phyloP scores from a whole-genome alignment of 805 yeast genomes.

The Teunomyces tritomae region DNA sequence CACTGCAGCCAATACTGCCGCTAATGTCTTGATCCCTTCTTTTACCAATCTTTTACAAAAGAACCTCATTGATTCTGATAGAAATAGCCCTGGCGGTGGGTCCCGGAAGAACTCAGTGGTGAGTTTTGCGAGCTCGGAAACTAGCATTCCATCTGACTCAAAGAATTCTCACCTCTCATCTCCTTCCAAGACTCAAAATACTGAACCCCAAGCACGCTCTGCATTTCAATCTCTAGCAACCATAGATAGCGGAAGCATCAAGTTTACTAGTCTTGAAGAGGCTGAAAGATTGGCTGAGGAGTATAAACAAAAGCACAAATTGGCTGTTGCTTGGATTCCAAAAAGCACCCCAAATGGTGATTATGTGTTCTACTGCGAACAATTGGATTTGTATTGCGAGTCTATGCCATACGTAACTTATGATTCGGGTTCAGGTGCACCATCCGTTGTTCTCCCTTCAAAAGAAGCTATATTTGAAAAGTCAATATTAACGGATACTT shows the following conservation, averaged over 20 bases:
- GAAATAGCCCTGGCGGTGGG: constrained; percentile 26
- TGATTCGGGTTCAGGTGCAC: constrained; percentile 17
- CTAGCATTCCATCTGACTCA: constrained; percentile 26
- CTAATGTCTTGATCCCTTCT: constrained; percentile 43
- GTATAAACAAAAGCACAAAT: constrained; percentile 17
- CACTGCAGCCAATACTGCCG: constrained; percentile 47
- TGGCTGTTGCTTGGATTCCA: constrained; percentile 55
- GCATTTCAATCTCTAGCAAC: constrained; percentile 14
- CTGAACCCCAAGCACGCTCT: constrained; percentile 7
- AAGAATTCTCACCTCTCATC: constrained; percentile 24
- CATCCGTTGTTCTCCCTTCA: constrained; percentile 26
- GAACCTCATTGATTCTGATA: constrained; percentile 31
- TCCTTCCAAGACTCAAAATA: constrained; percentile 11
- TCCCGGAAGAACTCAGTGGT: constrained; percentile 49
- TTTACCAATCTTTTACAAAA: constrained; percentile 38
- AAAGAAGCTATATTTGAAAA: constrained; percentile 19
- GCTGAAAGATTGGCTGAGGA: constrained; percentile 29
- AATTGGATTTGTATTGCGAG: constrained; percentile 56
- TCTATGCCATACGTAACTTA: constrained; percentile 50
- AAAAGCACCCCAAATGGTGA: constrained; percentile 54
- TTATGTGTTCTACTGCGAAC: constrained; percentile 57
- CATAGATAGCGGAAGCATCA: constrained; percentile 9
- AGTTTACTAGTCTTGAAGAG: constrained; percentile 19
- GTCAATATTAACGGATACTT: constrained; percentile 10
- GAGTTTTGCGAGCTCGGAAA: constrained; percentile 47